Conservation (phyloP, 495 filamentous ascomycete species). For the Hypomontagnella submonticulosa region DNA sequence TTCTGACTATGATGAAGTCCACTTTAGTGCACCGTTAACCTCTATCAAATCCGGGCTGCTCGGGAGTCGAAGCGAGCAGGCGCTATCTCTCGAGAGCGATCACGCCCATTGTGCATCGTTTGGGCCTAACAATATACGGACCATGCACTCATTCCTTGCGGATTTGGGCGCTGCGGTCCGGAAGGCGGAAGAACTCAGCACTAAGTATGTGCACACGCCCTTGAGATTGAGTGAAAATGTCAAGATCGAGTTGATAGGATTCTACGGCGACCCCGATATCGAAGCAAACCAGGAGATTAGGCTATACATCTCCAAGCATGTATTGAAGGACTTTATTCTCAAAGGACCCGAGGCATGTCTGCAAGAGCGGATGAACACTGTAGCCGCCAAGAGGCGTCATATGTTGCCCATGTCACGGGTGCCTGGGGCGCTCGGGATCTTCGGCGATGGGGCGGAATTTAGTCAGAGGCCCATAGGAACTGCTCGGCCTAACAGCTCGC, state of each 20-base stretch:
- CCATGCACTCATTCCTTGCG: conserved; percentile 60
- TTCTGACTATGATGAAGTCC: conserved; percentile 48
- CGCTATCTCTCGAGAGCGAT: conserved; percentile 66
- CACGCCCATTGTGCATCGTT: conserved; percentile 69
- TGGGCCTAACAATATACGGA: conserved; percentile 61
- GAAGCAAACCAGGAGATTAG: conserved; percentile 59
- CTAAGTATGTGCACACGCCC: conserved; percentile 52
- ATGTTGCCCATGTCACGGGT: conserved; percentile 22
- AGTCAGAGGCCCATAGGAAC: conserved; percentile 38
- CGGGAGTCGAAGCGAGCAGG: conserved; percentile 65
- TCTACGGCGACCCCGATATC: conserved; percentile 66
- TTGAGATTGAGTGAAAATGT: conserved; percentile 63
- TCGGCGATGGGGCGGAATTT: conserved; percentile 38
- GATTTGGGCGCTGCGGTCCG: conserved; percentile 59
- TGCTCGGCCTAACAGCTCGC: conserved; percentile 22
- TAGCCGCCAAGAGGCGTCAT: conserved; percentile 31
- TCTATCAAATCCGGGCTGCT: conserved; percentile 70
- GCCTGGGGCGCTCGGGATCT: conserved; percentile 33
- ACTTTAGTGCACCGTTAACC: conserved; percentile 67
- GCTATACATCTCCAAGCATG: conserved; percentile 64
- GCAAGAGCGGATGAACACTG: conserved; percentile 53
- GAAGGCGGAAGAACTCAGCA: conserved; percentile 55
- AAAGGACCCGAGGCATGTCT: conserved; percentile 58
- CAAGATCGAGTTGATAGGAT: conserved; percentile 69
- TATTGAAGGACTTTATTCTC: conserved; percentile 60